Percentiles rank a stretch among this genome's conserved stretches.
phyloP scores from a whole-genome alignment of 192 early-diverging fungal species.

The Spinellus fusiger region DNA sequence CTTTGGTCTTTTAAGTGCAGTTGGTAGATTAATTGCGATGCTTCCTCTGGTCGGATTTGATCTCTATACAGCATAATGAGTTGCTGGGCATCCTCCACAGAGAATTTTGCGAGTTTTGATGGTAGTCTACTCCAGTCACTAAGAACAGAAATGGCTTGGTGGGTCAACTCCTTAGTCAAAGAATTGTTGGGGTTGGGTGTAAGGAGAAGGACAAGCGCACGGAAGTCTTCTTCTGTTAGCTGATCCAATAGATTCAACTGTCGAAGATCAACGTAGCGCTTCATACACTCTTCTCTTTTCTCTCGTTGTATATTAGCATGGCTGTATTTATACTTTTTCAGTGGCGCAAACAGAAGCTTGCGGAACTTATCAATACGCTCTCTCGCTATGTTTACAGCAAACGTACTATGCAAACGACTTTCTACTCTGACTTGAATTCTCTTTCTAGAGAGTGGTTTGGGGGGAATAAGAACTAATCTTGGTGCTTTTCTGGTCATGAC shows the following conservation, averaged over 20 bases:
- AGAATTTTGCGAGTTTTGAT: no score
- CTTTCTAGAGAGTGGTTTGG: no score
- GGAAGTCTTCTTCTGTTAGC: conserved; percentile 2
- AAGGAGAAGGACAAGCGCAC: not conserved
- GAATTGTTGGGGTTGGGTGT: not conserved
- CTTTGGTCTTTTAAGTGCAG: not conserved
- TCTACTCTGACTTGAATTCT: no score
- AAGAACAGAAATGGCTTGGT: not conserved
- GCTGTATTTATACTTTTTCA: not conserved
- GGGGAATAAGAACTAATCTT: no score
- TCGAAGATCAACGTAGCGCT: not conserved
- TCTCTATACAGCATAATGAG: no score
- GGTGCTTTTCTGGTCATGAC: no score
- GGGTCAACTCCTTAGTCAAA: not conserved
- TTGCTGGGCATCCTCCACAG: no score
- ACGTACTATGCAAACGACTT: no score
- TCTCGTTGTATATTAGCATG: not conserved
- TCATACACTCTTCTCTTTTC: not conserved
- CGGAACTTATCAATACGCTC: no score
- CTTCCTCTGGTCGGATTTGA: not conserved
- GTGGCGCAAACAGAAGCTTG: no score
- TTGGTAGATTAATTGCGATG: not conserved
- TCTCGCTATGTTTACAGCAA: no score
- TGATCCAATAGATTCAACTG: not conserved
- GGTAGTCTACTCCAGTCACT: not conserved